Evolutionary conservation across 345 rosid genomes (phyloP).

Genomic region (Hibiscus trionum): DNA sequence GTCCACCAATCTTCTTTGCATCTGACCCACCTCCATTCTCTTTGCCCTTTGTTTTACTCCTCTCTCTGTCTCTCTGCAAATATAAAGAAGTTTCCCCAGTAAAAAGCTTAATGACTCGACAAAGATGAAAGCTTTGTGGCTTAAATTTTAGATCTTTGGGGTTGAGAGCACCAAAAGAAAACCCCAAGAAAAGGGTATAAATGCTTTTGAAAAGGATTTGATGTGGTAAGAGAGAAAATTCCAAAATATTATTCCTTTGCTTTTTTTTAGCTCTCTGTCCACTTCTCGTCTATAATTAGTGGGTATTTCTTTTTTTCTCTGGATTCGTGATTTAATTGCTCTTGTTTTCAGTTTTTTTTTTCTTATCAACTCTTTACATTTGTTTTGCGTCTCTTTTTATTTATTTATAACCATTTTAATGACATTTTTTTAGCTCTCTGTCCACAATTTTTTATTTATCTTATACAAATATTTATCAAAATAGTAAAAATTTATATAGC

Average conservation of each 20-base stretch:
- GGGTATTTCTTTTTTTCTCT: neutral
- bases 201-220: constrained; percentile 17
- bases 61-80: constrained; percentile 6
- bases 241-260: constrained; percentile 11
- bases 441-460: too few species aligned
- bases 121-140: constrained; percentile 10
- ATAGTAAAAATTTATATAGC: too few species aligned
- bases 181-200: constrained; percentile 5
- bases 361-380: neutral
- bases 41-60: constrained; percentile 10
- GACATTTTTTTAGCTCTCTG: too few species aligned
- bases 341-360: neutral
- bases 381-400: neutral
- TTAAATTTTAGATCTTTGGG: constrained; percentile 23
- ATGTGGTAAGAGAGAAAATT: constrained; percentile 9
- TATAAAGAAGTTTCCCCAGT: neutral
- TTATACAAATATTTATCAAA: too few species aligned
- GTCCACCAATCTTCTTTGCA: constrained; percentile 71
- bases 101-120: neutral
- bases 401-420: too few species aligned
- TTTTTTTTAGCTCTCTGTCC: neutral
- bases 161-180: neutral
- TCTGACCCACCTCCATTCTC: constrained; percentile 68
- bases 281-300: neutral
- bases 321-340: neutral